Evolutionary conservation across 2,329 filamentous ascomycete genomes (phyloP).

Genomic region (Passalora sequoiae): DNA sequence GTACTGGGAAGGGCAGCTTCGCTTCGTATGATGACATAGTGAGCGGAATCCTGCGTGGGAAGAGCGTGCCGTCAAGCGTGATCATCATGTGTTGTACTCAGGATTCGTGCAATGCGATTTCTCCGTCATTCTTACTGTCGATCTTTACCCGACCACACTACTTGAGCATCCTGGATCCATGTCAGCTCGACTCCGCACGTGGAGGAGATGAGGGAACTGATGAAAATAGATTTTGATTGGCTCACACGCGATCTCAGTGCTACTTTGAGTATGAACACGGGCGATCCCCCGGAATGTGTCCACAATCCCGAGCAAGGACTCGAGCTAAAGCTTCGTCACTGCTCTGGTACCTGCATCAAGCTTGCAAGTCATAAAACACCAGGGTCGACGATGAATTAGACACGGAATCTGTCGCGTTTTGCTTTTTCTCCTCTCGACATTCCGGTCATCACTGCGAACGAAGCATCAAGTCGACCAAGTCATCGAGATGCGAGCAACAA

Average conservation of each 20-base stretch:
- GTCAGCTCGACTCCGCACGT: constrained; percentile 12
- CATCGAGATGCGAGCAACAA: constrained; percentile 19
- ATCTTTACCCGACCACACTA: constrained; percentile 12
- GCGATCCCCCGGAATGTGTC: background rate
- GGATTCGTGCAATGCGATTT: constrained; percentile 17
- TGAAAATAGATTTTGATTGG: background rate
- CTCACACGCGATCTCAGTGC: background rate
- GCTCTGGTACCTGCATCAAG: constrained; percentile 8
- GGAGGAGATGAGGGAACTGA: constrained; percentile 2
- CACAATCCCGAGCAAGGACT: constrained; percentile 1
- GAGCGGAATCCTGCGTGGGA: background rate
- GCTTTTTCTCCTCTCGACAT: background rate
- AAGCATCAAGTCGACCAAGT: background rate
- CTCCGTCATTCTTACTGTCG: constrained; percentile 11
- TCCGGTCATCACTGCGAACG: background rate
- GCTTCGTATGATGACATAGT: background rate
- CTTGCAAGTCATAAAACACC: too few species aligned
- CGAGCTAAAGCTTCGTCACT: constrained; percentile 2
- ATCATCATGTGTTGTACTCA: too few species aligned
- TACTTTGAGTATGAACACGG: background rate
- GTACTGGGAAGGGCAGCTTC: too few species aligned
- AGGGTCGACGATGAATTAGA: too few species aligned
- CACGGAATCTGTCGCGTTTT: background rate
- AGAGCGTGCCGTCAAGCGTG: constrained; percentile 8
- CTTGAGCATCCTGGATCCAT: constrained; percentile 4